Evolutionary conservation across 371 early-diverging fungal genomes (phyloP), one percentile per base, ranked within the genome.

Genomic region (Apophysomyces elegans): DNA sequence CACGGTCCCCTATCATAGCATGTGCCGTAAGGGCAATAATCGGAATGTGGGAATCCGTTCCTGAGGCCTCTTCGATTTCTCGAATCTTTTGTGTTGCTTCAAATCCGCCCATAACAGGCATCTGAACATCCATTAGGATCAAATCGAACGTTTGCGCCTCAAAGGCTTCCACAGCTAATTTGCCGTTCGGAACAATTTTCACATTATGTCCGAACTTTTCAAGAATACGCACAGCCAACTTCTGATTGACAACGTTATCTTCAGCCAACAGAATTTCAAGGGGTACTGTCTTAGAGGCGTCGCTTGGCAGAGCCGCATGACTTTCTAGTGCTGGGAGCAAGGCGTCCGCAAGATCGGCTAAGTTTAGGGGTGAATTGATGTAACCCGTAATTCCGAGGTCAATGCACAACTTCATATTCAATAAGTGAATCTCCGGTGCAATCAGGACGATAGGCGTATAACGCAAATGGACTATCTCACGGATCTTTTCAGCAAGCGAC

Each of bases 211-310:
- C 88, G 66, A 87, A 85, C 75, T 88, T 88, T 63, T 90, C 88
- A 60, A 93, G 69, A 43, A 91, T 87, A 26, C 88, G 83, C 16
- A 90, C 78, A 0, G 90, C 91, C 56, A 93, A 67, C 72, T 88
- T 90, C 63, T 91, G 92, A 71, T 93, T 93, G 60, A 93, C 90
- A 37, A 88, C 77, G 62, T 93, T 92, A 67, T 92, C 94, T 72
- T 92, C 94, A 8, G 91, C 93, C 37, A 93, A 71, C 37, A 93
- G 71, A 59, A 93, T 90, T 43, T 87, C 76, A 59, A 92, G 70
- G 1, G 87, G 87, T 13, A 74, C 72, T 8, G 78, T 76, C 56
- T 78, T 76, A 18, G 67, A 61, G 18, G 86, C 74, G 57, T 87
- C 86, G 32, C 77, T 79, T 8, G 88, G 84, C 45, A 88, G 60